phyloP scores from a whole-genome alignment of 75 land plant genomes.

The Pinus albicaulis region DNA sequence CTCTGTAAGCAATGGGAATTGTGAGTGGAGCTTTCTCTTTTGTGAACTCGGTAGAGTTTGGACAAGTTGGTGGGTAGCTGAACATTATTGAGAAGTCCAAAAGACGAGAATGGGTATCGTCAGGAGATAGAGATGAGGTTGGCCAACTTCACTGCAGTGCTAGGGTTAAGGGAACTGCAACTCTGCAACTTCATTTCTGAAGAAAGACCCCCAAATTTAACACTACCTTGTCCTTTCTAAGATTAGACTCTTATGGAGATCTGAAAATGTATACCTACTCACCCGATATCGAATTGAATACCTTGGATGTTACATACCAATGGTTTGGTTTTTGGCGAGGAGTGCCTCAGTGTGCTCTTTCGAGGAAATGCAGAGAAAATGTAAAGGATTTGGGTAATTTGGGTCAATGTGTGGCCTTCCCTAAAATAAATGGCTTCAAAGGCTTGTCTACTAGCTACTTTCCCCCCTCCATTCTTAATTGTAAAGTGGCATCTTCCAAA shows the following conservation, averaged over 20 bases:
- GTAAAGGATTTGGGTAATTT: slow-evolving; percentile 39
- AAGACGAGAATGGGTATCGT: slow-evolving; percentile 11
- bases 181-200: background rate
- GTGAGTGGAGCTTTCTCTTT: background rate
- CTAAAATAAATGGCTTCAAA: slow-evolving; percentile 20
- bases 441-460: slow-evolving; percentile 35
- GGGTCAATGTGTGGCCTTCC: slow-evolving; percentile 45
- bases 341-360: slow-evolving; percentile 29
- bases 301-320: slow-evolving; percentile 31
- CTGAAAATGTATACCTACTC: slow-evolving; percentile 31
- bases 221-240: slow-evolving; percentile 24
- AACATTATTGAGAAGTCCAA: slow-evolving; percentile 9
- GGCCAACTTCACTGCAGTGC: background rate
- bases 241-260: slow-evolving; percentile 38
- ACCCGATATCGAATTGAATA: slow-evolving; percentile 12
- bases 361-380: slow-evolving; percentile 32
- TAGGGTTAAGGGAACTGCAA: no score
- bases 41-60: slow-evolving; percentile 27
- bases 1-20: no score
- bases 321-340: slow-evolving; percentile 11
- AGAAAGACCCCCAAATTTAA: slow-evolving; percentile 13
- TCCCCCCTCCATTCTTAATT: slow-evolving; percentile 16
- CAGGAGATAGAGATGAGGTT: slow-evolving; percentile 7
- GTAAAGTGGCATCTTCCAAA: background rate
- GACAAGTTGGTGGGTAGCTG: background rate